phyloP scores from a whole-genome alignment of 2,329 filamentous ascomycete species.

The Arthrobotrys sphaeroides region DNA sequence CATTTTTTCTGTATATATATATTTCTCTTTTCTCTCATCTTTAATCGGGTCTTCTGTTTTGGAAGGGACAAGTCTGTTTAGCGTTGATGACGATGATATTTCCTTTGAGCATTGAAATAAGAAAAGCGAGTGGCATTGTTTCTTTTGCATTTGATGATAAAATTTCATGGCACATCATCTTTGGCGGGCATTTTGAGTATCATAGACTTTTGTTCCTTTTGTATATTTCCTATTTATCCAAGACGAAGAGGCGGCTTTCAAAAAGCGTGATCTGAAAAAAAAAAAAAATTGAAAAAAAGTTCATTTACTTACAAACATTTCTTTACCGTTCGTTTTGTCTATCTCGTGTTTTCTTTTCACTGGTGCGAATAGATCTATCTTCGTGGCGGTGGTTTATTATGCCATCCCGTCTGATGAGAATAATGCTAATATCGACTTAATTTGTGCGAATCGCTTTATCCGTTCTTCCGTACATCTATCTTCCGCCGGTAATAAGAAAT shows the following conservation, averaged over 20 bases:
- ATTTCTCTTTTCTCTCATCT: constrained; percentile 14
- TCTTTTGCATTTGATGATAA: neutral
- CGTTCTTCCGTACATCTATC: too few species aligned
- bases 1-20: constrained; percentile 19
- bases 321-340: neutral
- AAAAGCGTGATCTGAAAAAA: neutral
- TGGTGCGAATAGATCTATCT: neutral
- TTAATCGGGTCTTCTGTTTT: neutral
- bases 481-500: neutral
- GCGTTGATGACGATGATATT: constrained; percentile 23
- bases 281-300: neutral
- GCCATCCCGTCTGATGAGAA: neutral
- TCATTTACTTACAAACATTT: neutral
- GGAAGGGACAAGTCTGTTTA: constrained; percentile 13
- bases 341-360: neutral
- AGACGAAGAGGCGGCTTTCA: neutral
- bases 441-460: too few species aligned
- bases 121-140: neutral
- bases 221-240: neutral
- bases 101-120: neutral
- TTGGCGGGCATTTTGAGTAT: neutral
- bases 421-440: neutral
- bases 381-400: too few species aligned
- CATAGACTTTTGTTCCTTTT: constrained; percentile 6
- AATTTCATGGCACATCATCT: too few species aligned